Evolutionary conservation across 2,329 filamentous ascomycete genomes (phyloP), one percentile per base, ranked within the genome.

Genomic region (Dothidotthia symphoricarpi): DNA sequence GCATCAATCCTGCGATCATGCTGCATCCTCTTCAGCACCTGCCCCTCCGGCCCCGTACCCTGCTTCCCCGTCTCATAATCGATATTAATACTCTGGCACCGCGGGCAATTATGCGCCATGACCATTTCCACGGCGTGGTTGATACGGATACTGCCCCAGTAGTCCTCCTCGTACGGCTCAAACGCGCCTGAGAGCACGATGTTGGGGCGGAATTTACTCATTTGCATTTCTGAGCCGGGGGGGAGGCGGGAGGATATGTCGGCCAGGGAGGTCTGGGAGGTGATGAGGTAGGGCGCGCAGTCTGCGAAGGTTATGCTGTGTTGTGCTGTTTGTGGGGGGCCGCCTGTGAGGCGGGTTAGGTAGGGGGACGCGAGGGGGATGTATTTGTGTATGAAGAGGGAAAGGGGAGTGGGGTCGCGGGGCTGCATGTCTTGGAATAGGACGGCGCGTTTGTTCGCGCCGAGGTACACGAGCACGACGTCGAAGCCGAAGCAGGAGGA

Each of bases 211-310:
- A 73, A 73, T 39, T 74, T 74, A 5, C 63, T 66, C 11, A 74
- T 66, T 43, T 74, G 70, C 62, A 71, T 69, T 31, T 57, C 35
- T 31, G 62, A 49, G 10, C 57, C 63, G 0, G 59, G 56, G 0
- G 62, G 51, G 0, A 74, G 54, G 5, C 68, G 57, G 6, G 50
- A 41, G 24, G 77, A 80, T 31, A 94, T 77, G 51, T 86, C 75
- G 14, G 73, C 67, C n/a, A 90, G 75, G 1, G 86, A 93, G 2
- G 80, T 76, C 43, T 82, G 75, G 0, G 82, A 86, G 4, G 83
- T 75, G 16, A 95, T 66, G 11, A 95, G 76, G 61, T 85, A 86
- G 1, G 87, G 84, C 1, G 86, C 86, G 47, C 79, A 78, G 64
- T 93, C 87, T 26, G 81, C 78, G 66, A 91, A 93, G 2, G 78